phyloP scores from a whole-genome alignment of 352 stramenopile species.

The Phytophthora uliginosa region DNA sequence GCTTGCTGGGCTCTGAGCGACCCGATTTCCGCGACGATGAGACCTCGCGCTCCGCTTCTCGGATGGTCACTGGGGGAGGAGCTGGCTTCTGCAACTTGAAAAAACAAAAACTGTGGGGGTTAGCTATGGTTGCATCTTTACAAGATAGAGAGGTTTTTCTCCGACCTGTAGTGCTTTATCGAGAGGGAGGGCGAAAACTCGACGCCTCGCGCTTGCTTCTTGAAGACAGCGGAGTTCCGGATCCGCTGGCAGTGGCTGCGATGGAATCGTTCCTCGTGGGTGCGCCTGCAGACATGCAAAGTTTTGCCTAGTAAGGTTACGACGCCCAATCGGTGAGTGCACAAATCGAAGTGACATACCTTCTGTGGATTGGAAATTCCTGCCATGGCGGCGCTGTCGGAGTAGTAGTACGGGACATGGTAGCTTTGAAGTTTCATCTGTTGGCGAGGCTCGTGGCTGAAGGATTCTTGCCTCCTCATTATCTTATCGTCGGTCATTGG shows the following conservation, averaged over 20 bases:
- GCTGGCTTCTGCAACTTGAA: conserved; percentile 5
- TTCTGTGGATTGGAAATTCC: conserved; percentile 11
- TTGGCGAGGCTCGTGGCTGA: conserved; percentile 3
- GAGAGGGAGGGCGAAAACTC: conserved; percentile 30
- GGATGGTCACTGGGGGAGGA: background rate
- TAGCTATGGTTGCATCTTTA: background rate
- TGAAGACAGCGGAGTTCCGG: conserved; percentile 69
- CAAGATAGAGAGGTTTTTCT: background rate
- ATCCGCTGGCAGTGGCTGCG: conserved; percentile 52
- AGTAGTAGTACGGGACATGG: conserved; percentile 46
- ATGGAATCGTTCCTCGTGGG: conserved; percentile 55
- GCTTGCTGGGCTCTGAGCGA: conserved; percentile 7
- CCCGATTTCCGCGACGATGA: conserved; percentile 22
- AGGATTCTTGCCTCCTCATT: conserved; percentile 11
- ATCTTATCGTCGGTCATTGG: conserved; percentile 9
- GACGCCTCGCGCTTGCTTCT: conserved; percentile 43
- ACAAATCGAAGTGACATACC: conserved; percentile 9
- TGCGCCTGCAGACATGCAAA: conserved; percentile 36
- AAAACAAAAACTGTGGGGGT: background rate
- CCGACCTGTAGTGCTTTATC: conserved; percentile 22
- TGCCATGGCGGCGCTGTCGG: conserved; percentile 2
- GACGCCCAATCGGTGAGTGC: background rate
- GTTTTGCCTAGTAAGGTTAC: background rate
- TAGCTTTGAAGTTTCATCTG: conserved; percentile 45
- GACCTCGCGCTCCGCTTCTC: conserved; percentile 1